phyloP scores from a whole-genome alignment of 2,329 filamentous ascomycete genomes.

The Aspergillus brunneoviolaceus region DNA sequence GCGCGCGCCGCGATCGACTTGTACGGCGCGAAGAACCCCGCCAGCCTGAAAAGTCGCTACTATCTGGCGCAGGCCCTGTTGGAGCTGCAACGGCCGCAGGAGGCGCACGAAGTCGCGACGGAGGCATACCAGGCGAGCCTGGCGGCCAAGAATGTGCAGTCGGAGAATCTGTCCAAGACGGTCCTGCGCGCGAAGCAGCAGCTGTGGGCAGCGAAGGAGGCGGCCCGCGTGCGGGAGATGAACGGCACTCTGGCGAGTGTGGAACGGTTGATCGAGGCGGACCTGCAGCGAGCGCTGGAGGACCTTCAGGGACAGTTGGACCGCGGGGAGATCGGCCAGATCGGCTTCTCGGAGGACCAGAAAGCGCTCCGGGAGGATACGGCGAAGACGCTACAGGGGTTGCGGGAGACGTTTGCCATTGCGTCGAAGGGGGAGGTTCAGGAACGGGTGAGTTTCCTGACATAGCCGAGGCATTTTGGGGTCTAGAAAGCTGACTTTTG shows the following conservation, averaged over 20 bases:
- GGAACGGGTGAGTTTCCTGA: constrained; percentile 39
- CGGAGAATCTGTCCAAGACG: constrained; percentile 68
- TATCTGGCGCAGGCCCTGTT: constrained; percentile 82
- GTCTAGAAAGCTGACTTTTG: not conserved
- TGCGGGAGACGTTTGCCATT: constrained; percentile 45
- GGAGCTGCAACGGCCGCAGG: constrained; percentile 68
- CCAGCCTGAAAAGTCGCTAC: constrained; percentile 78
- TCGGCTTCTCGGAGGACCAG: constrained; percentile 68
- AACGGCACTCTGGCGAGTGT: constrained; percentile 42
- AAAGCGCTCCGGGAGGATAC: constrained; percentile 55
- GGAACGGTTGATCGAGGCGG: constrained; percentile 42
- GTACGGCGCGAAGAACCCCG: constrained; percentile 48
- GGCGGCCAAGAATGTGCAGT: constrained; percentile 62
- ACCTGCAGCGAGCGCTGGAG: constrained; percentile 38
- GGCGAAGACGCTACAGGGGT: constrained; percentile 48
- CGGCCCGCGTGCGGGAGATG: constrained; percentile 46
- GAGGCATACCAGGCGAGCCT: constrained; percentile 72
- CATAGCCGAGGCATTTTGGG: not conserved
- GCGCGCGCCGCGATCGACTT: constrained; percentile 73
- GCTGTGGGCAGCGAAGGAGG: constrained; percentile 76
- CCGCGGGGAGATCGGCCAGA: constrained; percentile 50
- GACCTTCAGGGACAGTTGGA: constrained; percentile 37
- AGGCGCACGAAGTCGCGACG: constrained; percentile 68
- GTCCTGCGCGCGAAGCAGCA: constrained; percentile 82
- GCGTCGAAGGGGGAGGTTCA: constrained; percentile 42